Base-by-base conservation (phyloP, 139 green algal genomes). In the Micractinium conductrix region DNA sequence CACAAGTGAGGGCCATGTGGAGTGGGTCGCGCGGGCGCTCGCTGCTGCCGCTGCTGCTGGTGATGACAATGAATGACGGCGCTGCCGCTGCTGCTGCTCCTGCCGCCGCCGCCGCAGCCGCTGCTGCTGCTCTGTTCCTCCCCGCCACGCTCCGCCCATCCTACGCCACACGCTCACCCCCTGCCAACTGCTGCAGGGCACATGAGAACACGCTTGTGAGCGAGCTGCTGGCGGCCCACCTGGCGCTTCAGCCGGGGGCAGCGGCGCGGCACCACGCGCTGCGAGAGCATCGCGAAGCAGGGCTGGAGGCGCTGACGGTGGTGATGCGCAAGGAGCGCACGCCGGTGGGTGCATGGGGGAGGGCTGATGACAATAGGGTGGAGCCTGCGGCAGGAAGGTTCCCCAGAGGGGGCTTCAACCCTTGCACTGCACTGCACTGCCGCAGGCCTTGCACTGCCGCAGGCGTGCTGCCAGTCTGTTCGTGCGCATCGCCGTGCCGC, bases 281-380 rank as follows among this genome's bases (percentile, higher is more conserved):
- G 37, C 48, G 70, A 0, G 50, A 86, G 45, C 65, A 86, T 26
- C 26, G 30, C 16, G 70, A 89, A 30, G 69, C 80, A 0, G 79
- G 69, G 0, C 30, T 38, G 43, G 53, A 67, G 5, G 30, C 33
- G 6, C 44, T 87, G 58, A 62, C 72, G 19, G 86, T 89, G 44
- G 21, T 74, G 28, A 67, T 89, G 81, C 60, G 65, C 1, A 84
- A 87, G 38, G 86, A 89, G 73, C 58, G 81, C 24, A 85, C 67
- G 45, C 86, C 86, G 80, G 80, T 85, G 53, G 38, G 80, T n/a
- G n/a, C n/a, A n/a, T n/a, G n/a, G n/a, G n/a, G n/a, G n/a, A n/a
- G n/a, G n/a, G n/a, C n/a, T n/a, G n/a, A n/a, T n/a, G n/a, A n/a
- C n/a, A n/a, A n/a, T n/a, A n/a, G n/a, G n/a, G n/a, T n/a, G n/a